phyloP scores from a whole-genome alignment of 2,329 filamentous ascomycete genomes.

The Pestalotiopsis sp. region DNA sequence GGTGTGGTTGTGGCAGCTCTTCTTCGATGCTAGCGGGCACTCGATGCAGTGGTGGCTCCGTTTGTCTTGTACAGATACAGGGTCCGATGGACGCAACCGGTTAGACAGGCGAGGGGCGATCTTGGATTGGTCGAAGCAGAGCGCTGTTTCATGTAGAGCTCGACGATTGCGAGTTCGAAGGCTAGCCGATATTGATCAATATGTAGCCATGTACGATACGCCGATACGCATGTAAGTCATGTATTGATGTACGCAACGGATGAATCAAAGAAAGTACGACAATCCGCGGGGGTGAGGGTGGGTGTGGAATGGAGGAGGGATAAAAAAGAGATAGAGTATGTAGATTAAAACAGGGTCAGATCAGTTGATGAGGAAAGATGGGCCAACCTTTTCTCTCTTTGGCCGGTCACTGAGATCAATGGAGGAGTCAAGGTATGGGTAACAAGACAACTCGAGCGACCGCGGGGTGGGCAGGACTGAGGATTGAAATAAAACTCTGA shows the following conservation, averaged over 20 bases:
- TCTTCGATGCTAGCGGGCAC: not conserved
- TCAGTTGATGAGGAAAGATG: not conserved
- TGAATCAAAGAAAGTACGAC: not conserved
- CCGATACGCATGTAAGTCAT: not conserved
- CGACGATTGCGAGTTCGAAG: slow-evolving; percentile 9
- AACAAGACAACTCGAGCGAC: not conserved
- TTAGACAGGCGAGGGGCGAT: not conserved
- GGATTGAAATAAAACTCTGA: not conserved
- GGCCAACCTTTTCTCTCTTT: not conserved
- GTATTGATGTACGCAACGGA: not conserved
- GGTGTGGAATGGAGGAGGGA: not conserved
- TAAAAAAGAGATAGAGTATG: not conserved
- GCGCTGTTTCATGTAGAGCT: slow-evolving; percentile 11
- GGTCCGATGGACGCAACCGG: slow-evolving; percentile 7
- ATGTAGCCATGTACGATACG: not conserved
- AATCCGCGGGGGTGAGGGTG: not conserved
- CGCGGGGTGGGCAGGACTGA: not conserved
- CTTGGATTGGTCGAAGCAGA: slow-evolving; percentile 3
- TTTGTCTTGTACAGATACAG: not conserved
- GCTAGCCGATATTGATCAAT: not conserved
- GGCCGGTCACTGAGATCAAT: too few relatives aligned
- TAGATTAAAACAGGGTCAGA: not conserved
- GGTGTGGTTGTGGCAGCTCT: not conserved
- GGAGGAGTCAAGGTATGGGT: too few relatives aligned
- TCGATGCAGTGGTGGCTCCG: slow-evolving; percentile 7